These are phyloP conservation scores for Aspergillus fumigatus DNA, from an alignment of 2,329 filamentous ascomycete genomes.

Conservation along the genomic window DNA sequence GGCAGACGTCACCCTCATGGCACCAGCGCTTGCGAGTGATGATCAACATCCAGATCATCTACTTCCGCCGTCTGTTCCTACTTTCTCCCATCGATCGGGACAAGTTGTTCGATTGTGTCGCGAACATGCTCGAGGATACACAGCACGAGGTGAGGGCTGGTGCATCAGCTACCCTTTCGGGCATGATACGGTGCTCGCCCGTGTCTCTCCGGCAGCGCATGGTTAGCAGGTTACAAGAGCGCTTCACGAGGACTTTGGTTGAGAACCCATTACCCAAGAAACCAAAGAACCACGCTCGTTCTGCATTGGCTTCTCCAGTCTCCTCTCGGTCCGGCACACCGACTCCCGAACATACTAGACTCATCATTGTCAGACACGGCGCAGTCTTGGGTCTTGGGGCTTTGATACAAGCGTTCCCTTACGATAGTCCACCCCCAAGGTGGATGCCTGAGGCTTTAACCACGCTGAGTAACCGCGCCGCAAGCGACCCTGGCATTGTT, in stretches of 20 bases:
- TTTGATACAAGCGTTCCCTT: slow-evolving; percentile 92
- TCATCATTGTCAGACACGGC: slow-evolving; percentile 79
- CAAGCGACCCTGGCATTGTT: slow-evolving; percentile 83
- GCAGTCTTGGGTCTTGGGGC: slow-evolving; percentile 88
- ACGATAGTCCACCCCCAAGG: slow-evolving; percentile 80
- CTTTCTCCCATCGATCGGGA: slow-evolving; percentile 70
- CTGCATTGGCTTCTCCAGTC: slow-evolving; percentile 37
- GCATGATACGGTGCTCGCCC: slow-evolving; percentile 97
- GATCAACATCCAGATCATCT: slow-evolving; percentile 98
- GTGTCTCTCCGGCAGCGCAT: slow-evolving; percentile 71
- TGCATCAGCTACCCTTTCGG: slow-evolving; percentile 86
- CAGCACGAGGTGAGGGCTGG: slow-evolving; percentile 93
- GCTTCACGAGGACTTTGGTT: slow-evolving; percentile 73
- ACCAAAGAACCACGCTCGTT: slow-evolving; percentile 30
- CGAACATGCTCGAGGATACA: slow-evolving; percentile 84
- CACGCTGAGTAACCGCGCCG: slow-evolving; percentile 75
- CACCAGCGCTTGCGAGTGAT: slow-evolving; percentile 91
- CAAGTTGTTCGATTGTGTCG: slow-evolving; percentile 84
- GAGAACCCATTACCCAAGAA: slow-evolving; percentile 84
- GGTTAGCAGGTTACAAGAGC: slow-evolving; percentile 67
- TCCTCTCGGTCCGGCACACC: slow-evolving; percentile 46
- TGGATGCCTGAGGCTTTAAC: slow-evolving; percentile 96
- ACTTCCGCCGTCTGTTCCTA: slow-evolving; percentile 92
- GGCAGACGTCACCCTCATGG: slow-evolving; percentile 79
- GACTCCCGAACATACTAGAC: slow-evolving; percentile 58